Evolutionary conservation across 2,329 filamentous ascomycete species (phyloP).

Genomic region (Plenodomus tracheiphilus): DNA sequence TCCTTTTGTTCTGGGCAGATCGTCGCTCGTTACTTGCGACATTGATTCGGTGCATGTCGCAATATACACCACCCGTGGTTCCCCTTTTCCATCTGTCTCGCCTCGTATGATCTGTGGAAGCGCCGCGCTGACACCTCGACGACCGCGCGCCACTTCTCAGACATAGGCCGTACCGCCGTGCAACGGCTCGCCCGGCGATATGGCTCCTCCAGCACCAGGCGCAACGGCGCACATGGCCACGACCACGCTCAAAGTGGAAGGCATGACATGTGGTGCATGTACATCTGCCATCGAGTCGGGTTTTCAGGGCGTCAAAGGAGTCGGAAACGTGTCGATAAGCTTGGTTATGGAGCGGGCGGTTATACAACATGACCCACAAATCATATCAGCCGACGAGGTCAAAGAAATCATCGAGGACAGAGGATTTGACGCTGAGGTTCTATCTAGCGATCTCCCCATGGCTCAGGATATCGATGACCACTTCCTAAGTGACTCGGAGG

Average conservation of each 20-base stretch:
- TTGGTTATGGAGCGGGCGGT: slow-evolving; percentile 96
- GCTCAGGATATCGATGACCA: slow-evolving; percentile 44
- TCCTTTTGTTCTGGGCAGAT: slow-evolving; percentile 19
- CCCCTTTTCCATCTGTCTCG: slow-evolving; percentile 9
- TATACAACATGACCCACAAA: slow-evolving; percentile 79
- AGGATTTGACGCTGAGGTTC: slow-evolving; percentile 87
- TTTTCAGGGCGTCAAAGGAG: slow-evolving; percentile 79
- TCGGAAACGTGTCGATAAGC: slow-evolving; percentile 86
- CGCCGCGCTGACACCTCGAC: slow-evolving; percentile 18
- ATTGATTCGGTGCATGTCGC: slow-evolving; percentile 13
- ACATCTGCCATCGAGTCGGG: slow-evolving; percentile 93
- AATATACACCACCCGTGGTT: slow-evolving; percentile 9
- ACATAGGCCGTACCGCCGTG: slow-evolving; percentile 3
- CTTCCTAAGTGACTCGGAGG: slow-evolving; percentile 42
- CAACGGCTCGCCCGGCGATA: slow-evolving; percentile 14
- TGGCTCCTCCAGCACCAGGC: slow-evolving; percentile 30
- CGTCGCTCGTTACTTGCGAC: slow-evolving; percentile 7
- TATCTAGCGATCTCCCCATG: slow-evolving; percentile 75
- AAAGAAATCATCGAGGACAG: slow-evolving; percentile 87
- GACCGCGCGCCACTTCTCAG: slow-evolving; percentile 6
- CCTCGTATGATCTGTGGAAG: slow-evolving; percentile 16
- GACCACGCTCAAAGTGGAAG: slow-evolving; percentile 86
- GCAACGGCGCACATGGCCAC: slow-evolving; percentile 70
- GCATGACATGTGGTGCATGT: slow-evolving; percentile 88
- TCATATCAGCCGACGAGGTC: slow-evolving; percentile 74